These are phyloP conservation scores for Ocimum tenuiflorum DNA, from an alignment of 257 asterid species.

Conservation along the genomic window DNA sequence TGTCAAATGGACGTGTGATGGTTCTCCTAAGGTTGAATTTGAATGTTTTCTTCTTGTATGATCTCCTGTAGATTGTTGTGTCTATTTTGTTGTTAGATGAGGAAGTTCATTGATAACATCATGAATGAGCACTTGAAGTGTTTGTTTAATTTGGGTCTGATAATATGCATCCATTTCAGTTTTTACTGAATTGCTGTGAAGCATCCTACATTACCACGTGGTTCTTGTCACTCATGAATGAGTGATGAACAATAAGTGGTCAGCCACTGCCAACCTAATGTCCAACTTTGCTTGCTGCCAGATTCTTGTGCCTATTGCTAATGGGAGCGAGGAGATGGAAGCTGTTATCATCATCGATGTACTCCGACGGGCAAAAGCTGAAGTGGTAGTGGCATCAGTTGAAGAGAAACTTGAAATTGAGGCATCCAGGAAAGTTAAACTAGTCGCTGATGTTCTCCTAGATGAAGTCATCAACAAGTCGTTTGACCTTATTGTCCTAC, in stretches of 20 bases:
- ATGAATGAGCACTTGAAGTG: not conserved
- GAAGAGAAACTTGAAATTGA: conserved; percentile 60
- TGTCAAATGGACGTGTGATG: conserved; percentile 51
- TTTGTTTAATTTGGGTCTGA: not conserved
- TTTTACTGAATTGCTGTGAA: not conserved
- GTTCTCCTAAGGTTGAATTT: conserved; percentile 59
- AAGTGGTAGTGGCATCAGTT: conserved; percentile 82
- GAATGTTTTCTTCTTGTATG: not conserved
- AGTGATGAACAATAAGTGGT: not conserved
- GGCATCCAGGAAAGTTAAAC: conserved; percentile 90
- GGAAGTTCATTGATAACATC: not conserved
- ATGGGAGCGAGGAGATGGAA: conserved; percentile 97
- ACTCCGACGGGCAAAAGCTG: conserved; percentile 80
- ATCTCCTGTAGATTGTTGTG: not conserved
- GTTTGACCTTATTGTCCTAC: conserved; percentile 78
- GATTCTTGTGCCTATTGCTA: conserved; percentile 97
- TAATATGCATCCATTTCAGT: not conserved
- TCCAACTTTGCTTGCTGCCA: conserved; percentile 16
- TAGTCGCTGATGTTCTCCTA: conserved; percentile 75
- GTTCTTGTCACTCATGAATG: not conserved
- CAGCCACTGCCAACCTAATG: not conserved
- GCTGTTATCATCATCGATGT: conserved; percentile 79
- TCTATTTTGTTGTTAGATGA: not conserved
- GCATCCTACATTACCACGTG: not conserved
- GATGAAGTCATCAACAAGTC: conserved; percentile 54